These are phyloP conservation scores for Pseudogymnoascus sp. DNA, from an alignment of 2,329 filamentous ascomycete genomes.

Conservation along the genomic window DNA sequence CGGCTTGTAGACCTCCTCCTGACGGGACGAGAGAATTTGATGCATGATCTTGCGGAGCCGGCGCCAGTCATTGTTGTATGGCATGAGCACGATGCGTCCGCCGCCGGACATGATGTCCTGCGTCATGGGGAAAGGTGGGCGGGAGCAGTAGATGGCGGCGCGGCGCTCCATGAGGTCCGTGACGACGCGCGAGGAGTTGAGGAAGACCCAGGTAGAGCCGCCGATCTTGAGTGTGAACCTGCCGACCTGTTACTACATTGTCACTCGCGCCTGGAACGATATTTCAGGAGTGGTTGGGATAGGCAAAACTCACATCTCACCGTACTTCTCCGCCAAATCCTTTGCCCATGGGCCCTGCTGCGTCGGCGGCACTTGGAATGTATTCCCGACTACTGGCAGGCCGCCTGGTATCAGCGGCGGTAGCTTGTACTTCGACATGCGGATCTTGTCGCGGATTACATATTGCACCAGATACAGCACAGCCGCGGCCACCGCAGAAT, in stretches of 20 bases:
- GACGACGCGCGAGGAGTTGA: constrained; percentile 38
- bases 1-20: constrained; percentile 21
- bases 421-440: constrained; percentile 21
- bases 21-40: constrained; percentile 25
- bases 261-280: background rate
- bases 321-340: constrained; percentile 21
- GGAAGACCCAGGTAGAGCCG: constrained; percentile 38
- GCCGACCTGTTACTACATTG: background rate
- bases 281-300: background rate
- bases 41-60: constrained; percentile 31
- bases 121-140: constrained; percentile 22
- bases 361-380: constrained; percentile 21
- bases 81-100: constrained; percentile 30
- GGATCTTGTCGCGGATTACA: constrained; percentile 19
- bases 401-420: constrained; percentile 19
- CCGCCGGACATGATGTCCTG: constrained; percentile 26
- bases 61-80: constrained; percentile 28
- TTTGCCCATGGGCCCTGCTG: constrained; percentile 20
- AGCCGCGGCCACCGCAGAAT: no score
- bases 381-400: constrained; percentile 22
- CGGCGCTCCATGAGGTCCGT: constrained; percentile 27
- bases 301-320: constrained; percentile 21
- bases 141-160: constrained; percentile 23
- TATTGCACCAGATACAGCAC: no score
- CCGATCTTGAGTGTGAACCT: constrained; percentile 25